phyloP scores from a whole-genome alignment of 2,329 filamentous ascomycete species.

The Camillea tinctor region DNA sequence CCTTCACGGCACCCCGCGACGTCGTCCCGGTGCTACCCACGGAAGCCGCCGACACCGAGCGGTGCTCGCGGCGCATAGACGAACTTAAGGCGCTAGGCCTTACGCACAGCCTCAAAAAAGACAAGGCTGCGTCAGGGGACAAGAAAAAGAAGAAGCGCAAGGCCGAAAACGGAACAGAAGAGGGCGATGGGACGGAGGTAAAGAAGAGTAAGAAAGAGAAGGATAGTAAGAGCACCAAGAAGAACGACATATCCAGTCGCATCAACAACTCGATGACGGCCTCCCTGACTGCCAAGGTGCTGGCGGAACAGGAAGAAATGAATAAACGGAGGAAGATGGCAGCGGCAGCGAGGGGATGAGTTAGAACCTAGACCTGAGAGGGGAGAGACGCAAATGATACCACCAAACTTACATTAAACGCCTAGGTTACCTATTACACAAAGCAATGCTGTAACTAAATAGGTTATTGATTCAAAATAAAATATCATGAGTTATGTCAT shows the following conservation, averaged over 20 bases:
- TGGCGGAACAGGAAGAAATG: slow-evolving; percentile 80
- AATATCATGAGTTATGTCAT: too few relatives aligned
- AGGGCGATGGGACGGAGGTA: slow-evolving; percentile 26
- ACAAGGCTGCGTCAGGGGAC: slow-evolving; percentile 44
- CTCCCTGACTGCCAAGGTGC: slow-evolving; percentile 77
- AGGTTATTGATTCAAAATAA: too few relatives aligned
- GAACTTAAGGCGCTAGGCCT: slow-evolving; percentile 70
- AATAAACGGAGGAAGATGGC: slow-evolving; percentile 76
- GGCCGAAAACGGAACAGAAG: slow-evolving; percentile 37
- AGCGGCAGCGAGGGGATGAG: too few relatives aligned
- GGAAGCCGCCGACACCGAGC: slow-evolving; percentile 66
- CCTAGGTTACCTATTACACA: too few relatives aligned
- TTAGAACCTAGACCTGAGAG: too few relatives aligned
- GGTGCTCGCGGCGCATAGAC: slow-evolving; percentile 63
- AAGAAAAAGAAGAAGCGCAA: slow-evolving; percentile 61
- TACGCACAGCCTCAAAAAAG: slow-evolving; percentile 87
- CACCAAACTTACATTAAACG: too few relatives aligned
- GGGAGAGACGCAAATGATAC: too few relatives aligned
- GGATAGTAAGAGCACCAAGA: slow-evolving; percentile 31
- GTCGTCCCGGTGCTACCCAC: slow-evolving; percentile 80
- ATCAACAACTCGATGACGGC: slow-evolving; percentile 91
- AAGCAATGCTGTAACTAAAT: too few relatives aligned
- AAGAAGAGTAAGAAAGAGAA: slow-evolving; percentile 51
- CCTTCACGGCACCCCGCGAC: slow-evolving; percentile 67
- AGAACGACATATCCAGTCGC: slow-evolving; percentile 44